A percentile compares a stretch with the other conserved stretches of the same genome.
phyloP scores from a whole-genome alignment of 805 yeast species.

The Kluyveromyces lactis region DNA sequence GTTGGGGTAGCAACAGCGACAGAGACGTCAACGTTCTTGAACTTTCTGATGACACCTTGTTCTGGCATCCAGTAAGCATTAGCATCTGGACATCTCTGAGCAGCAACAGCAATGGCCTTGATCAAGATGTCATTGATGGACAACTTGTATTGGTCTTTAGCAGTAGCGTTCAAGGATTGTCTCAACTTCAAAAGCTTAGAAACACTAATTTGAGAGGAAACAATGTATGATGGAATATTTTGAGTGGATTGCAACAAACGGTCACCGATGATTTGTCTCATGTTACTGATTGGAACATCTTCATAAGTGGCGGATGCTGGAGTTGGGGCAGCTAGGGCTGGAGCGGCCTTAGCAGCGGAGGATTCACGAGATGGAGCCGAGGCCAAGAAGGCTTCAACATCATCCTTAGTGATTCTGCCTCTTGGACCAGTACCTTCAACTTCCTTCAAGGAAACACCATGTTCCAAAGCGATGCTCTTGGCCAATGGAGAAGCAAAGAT shows the following conservation, averaged over 20 bases:
- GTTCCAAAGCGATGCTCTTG: constrained; percentile 83
- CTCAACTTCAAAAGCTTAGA: constrained; percentile 87
- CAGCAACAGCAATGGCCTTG: constrained; percentile 90
- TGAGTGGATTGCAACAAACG: constrained; percentile 83
- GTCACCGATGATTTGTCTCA: constrained; percentile 90
- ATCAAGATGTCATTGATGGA: constrained; percentile 91
- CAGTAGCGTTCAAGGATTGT: constrained; percentile 74
- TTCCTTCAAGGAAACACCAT: constrained; percentile 78
- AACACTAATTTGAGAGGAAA: constrained; percentile 80
- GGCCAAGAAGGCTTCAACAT: constrained; percentile 64
- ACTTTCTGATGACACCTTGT: constrained; percentile 88
- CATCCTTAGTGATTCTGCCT: constrained; percentile 89
- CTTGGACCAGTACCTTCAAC: constrained; percentile 90
- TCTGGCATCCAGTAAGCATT: constrained; percentile 89
- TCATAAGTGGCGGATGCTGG: constrained; percentile 48
- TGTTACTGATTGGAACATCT: constrained; percentile 79
- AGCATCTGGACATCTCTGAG: constrained; percentile 83
- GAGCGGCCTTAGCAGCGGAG: constrained; percentile 36
- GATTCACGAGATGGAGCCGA: constrained; percentile 28
- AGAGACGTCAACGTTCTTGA: constrained; percentile 85
- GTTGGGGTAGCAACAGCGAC: constrained; percentile 98
- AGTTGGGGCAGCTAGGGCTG: constrained; percentile 34
- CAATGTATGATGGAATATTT: constrained; percentile 85
- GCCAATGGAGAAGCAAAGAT: constrained; percentile 94
- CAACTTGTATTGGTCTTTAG: constrained; percentile 80